Base-by-base conservation (phyloP, 2,329 filamentous ascomycete species). In the Lecanicillium sp. region DNA sequence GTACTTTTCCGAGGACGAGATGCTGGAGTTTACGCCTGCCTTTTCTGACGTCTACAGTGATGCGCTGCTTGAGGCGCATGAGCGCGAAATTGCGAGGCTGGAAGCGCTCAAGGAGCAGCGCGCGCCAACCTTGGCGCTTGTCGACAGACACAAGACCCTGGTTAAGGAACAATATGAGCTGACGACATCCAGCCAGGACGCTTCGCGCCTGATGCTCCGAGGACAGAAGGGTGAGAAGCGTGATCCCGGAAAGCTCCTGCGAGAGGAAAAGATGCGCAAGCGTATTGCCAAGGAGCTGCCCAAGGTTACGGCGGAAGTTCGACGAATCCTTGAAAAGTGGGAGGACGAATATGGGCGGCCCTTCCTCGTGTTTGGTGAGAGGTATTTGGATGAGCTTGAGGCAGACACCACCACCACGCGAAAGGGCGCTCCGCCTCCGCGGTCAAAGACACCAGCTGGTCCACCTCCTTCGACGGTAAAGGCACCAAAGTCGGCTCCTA, bases 241-340 rank as follows among this genome's bases (percentile, higher is more conserved):
- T 46, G 92, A 98, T 56, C 92, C 92, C 3, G 90, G 88, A 36
- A 92, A 95, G 64, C 72, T 98, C 13, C 71, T 98, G 37, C 77
- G 92, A 20, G 92, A 98, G 57, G 92, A 98, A 66, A 98, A 97
- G 74, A 94, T 95, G 87, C 81, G 92, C 44, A 98, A 98, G 75
- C 77, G 89, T 42, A 96, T 98, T 45, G 77, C 89, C 18, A 98
- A 97, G 61, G 92, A 98, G 56, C 69, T 98, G 20, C 92, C 92
- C 40, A 97, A 94, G 66, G 74, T 98, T 31, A 81, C 90, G 42
- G 74, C 74, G 1, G 88, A 97, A n/a, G 66, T 98, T 42, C 77
- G 77, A 47, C 90, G 81, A 58, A 72, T 76, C n/a, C 72, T 98
- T 19, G 85, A 90, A 56, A 67, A 73, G 33, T 98, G 87, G 81